Evolutionary conservation across 257 asterid genomes (phyloP), one percentile per base, ranked within the genome.

Genomic region (Fraxinus pennsylvanica): DNA sequence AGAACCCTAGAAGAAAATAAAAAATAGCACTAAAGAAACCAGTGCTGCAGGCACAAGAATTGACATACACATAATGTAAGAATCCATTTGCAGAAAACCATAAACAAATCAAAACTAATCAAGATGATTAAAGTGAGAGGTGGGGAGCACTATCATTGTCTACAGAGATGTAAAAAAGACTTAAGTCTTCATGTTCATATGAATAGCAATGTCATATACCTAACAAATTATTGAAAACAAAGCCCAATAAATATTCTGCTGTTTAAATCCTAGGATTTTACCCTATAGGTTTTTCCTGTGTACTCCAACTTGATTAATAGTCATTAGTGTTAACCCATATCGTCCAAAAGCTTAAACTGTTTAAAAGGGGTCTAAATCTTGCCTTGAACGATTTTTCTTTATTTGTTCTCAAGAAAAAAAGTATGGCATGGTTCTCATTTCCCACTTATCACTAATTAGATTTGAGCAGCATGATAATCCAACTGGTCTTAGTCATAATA

Each of bases 61-160:
- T 86, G 86, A 82, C 89, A 81, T 82, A 88, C 87, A 88, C 78
- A 88, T 87, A 82, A 82, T 87, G 89, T 82, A 84, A 83, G 90
- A 89, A 86, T 78, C 91, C 90, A 86, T 85, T 84, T 80, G 84
- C 81, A 81, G 78, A 80, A 75, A 67, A 85, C 75, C 76, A 82
- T 54, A 79, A 82, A 87, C 81, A 79, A 83, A 82, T 83, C 72
- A 80, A 81, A 85, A 79, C 78, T 75, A 84, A 89, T 80, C 81
- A 81, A 85, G 79, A 87, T 77, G 73, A 82, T 85, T 83, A 85
- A 85, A 86, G 85, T 84, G 86, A 82, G 75, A 88, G 88, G 90
- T 88, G 89, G 85, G 85, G 82, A 85, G 85, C 93, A 89, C 90
- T 84, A 83, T 81, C 81, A 84, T 39, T 86, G 82, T 76, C 86